Conservation (phyloP, 1,284 basidiomycete genomes). For the Pseudozyma tsukubaensis region DNA sequence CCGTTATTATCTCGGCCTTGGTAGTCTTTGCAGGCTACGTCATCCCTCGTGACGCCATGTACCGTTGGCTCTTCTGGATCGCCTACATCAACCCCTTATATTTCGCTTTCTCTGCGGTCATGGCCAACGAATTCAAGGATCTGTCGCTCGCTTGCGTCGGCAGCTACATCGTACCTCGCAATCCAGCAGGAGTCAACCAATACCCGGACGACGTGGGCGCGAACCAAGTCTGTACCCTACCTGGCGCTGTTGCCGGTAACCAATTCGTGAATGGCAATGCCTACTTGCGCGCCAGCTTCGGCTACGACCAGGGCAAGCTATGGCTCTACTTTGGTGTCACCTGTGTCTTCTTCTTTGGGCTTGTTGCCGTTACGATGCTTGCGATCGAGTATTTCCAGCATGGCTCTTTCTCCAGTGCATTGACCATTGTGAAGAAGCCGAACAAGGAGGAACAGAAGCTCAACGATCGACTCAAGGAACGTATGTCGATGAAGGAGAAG, state of each 20-base stretch:
- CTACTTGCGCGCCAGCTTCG: slow-evolving; percentile 50
- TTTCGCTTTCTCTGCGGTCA: slow-evolving; percentile 74
- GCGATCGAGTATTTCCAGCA: slow-evolving; percentile 51
- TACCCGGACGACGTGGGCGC: slow-evolving; percentile 32
- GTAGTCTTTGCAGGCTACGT: slow-evolving; percentile 78
- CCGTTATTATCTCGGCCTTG: slow-evolving; percentile 75
- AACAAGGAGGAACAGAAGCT: slow-evolving; percentile 55
- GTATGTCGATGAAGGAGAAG: slow-evolving; percentile 36
- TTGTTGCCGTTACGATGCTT: slow-evolving; percentile 61
- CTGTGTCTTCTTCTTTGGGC: slow-evolving; percentile 40
- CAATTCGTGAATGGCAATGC: slow-evolving; percentile 40
- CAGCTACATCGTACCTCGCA: slow-evolving; percentile 52
- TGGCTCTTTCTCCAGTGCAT: slow-evolving; percentile 26
- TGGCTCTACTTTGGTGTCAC: slow-evolving; percentile 55
- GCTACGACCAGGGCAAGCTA: slow-evolving; percentile 34
- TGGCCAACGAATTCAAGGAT: slow-evolving; percentile 73
- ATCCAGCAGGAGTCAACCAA: slow-evolving; percentile 26
- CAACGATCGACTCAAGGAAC: slow-evolving; percentile 52
- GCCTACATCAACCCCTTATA: slow-evolving; percentile 70
- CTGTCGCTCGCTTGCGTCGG: slow-evolving; percentile 47
- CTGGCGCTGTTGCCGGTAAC: slow-evolving; percentile 34
- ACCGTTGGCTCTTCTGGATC: slow-evolving; percentile 69
- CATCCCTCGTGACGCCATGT: slow-evolving; percentile 72
- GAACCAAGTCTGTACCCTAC: slow-evolving; percentile 54
- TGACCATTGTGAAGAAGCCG: slow-evolving; percentile 53